Base-by-base conservation (phyloP, 2,329 filamentous ascomycete genomes). In the Exophiala xenobiotica region DNA sequence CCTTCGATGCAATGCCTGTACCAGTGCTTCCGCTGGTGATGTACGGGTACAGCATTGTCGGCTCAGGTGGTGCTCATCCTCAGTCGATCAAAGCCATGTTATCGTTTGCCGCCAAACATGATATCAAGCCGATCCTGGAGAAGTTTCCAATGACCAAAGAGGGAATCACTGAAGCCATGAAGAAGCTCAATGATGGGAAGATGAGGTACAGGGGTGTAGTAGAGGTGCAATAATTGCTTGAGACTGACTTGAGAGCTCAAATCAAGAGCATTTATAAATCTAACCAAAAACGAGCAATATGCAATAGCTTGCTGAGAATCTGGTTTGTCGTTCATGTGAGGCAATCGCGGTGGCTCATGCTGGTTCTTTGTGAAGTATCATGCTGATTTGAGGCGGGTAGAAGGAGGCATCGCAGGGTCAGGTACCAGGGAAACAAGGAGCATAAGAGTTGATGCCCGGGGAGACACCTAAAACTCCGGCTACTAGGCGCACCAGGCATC, bases 11-110 rank as follows among this genome's bases (percentile, higher is more conserved):
- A 3, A 46, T 54, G 9, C 40, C 51, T 19, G 52, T 58, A 3
- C 55, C 55, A 2, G 49, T 38, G 5, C 18, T 54, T 11, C 44
- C 51, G 11, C 16, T 58, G 16, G 33, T 58, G 4, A 11, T 48
- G 7, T 46, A 46, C 31, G 55, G 52, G 7, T 55, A 44, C 16
- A 44, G 38, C 8, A 19, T 58, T 8, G 48, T 58, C 19, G 52
- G 55, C 6, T 51, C 46, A 7, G 55, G 42, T 5, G 52, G 51
- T 27, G 55, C 51, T 26, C 18, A 63, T 4, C 74, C 77, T 54
- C 85, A 81, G 4, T 70, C 48, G 1, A 72, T 93, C 1, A 76
- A 82, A 54, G 84, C 83, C 6, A 84, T 87, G 52, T 78, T 90
- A 46, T 73, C 72, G 3, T 90, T 90, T 63, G 78, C 85, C 0